These are phyloP conservation scores for Pseudocercospora crystallina DNA, from an alignment of 2,329 filamentous ascomycete genomes.

Conservation along the genomic window DNA sequence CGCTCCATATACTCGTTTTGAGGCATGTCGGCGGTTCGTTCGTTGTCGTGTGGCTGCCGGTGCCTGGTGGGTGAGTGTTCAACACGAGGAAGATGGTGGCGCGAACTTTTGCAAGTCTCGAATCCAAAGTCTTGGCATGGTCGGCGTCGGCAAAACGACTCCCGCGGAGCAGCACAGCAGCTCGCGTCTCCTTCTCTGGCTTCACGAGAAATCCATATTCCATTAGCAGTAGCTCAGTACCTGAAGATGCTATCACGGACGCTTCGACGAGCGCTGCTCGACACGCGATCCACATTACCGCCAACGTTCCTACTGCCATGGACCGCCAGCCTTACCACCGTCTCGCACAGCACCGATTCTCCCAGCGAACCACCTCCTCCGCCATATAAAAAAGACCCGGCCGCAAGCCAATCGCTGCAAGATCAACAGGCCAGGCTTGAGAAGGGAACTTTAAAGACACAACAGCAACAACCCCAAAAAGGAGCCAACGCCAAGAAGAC, in stretches of 20 bases:
- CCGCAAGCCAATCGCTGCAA: neutral
- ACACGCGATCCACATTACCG: conserved; percentile 55
- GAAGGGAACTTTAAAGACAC: neutral
- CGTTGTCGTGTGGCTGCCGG: neutral
- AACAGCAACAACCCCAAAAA: no score
- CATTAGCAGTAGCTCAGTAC: no score
- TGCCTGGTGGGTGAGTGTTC: no score
- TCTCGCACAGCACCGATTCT: conserved; percentile 21
- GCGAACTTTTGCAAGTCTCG: no score
- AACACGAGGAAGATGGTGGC: no score
- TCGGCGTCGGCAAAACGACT: no score
- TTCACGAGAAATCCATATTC: no score
- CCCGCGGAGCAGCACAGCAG: no score
- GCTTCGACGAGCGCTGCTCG: conserved; percentile 63
- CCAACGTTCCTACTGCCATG: conserved; percentile 55
- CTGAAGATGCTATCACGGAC: conserved; percentile 48
- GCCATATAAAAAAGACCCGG: neutral
- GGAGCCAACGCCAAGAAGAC: neutral
- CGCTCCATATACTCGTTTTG: conserved; percentile 79
- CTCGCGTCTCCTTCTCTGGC: no score
- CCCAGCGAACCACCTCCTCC: conserved; percentile 3
- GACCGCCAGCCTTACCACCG: conserved; percentile 47
- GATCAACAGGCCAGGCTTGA: neutral
- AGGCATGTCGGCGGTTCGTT: conserved; percentile 54
- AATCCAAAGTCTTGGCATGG: no score